Percentiles rank a stretch among this genome's conserved stretches.
Conservation (phyloP, 2,329 filamentous ascomycete species). For the Rugonectria rugulosa region DNA sequence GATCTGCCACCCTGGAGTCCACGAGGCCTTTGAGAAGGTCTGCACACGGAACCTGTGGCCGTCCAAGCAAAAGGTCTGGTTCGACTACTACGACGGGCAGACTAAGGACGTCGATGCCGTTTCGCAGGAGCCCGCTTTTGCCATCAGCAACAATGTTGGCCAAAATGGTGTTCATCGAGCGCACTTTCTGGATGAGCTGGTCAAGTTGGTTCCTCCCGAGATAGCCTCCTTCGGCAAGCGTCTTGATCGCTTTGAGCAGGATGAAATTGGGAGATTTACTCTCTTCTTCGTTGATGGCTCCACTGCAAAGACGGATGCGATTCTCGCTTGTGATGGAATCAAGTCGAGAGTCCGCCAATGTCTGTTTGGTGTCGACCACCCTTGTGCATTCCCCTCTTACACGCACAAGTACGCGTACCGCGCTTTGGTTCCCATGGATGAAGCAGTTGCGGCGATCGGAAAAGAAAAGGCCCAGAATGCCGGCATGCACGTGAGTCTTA, state of each 20-base stretch:
- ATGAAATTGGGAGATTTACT: constrained; percentile 29
- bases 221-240: constrained; percentile 45
- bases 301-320: constrained; percentile 45
- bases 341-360: constrained; percentile 13
- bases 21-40: constrained; percentile 40
- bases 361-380: constrained; percentile 9
- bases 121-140: constrained; percentile 17
- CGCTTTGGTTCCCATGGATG: constrained; percentile 14
- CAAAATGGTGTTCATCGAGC: constrained; percentile 47
- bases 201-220: constrained; percentile 46
- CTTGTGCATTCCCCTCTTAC: constrained; percentile 11
- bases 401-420: constrained; percentile 22
- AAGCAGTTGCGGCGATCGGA: constrained; percentile 5
- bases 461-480: constrained; percentile 16
- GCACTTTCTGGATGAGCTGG: constrained; percentile 50
- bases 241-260: neutral
- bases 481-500: constrained; percentile 15
- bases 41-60: constrained; percentile 36
- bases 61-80: constrained; percentile 33
- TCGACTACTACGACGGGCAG: constrained; percentile 35
- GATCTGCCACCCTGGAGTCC: constrained; percentile 46
- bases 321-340: constrained; percentile 20
- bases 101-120: constrained; percentile 6
- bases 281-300: constrained; percentile 51
- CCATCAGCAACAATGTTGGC: constrained; percentile 33